Conservation (phyloP, 1,284 basidiomycete species). For the Hortiboletus rubellus region DNA sequence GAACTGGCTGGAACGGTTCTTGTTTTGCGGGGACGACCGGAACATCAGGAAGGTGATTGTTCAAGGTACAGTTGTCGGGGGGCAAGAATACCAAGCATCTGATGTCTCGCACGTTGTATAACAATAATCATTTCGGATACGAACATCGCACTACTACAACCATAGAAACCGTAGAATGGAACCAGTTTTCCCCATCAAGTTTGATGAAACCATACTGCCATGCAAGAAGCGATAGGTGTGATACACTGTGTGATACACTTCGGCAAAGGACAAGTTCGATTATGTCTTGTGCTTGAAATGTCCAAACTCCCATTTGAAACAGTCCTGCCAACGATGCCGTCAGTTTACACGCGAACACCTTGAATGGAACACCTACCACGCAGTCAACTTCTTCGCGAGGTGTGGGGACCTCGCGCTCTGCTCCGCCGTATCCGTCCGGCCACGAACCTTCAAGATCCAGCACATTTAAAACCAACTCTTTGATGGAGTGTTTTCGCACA, state of each 20-base stretch:
- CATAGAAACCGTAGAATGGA: neutral
- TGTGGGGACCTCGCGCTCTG: conserved; percentile 49
- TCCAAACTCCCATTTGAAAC: conserved; percentile 74
- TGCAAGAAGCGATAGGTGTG: neutral
- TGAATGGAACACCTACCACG: conserved; percentile 44
- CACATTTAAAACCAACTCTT: conserved; percentile 73
- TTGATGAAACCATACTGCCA: no score
- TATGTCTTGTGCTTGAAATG: conserved; percentile 40
- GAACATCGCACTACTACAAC: neutral
- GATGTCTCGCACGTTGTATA: neutral
- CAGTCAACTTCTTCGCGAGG: conserved; percentile 57
- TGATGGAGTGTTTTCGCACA: conserved; percentile 82
- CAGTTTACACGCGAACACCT: neutral
- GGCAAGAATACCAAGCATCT: conserved; percentile 40
- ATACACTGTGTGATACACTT: neutral
- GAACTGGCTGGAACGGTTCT: conserved; percentile 65
- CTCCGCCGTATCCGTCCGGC: conserved; percentile 37
- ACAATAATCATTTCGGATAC: conserved; percentile 5
- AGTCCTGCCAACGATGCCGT: conserved; percentile 49
- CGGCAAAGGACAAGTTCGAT: neutral
- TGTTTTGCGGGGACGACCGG: conserved; percentile 86
- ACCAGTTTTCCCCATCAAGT: neutral
- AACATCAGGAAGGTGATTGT: conserved; percentile 88
- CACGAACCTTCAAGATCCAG: conserved; percentile 58
- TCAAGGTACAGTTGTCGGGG: conserved; percentile 77